These are phyloP conservation scores for Suhomyces canberraensis DNA, from an alignment of 805 yeast species.

Conservation along the genomic window DNA sequence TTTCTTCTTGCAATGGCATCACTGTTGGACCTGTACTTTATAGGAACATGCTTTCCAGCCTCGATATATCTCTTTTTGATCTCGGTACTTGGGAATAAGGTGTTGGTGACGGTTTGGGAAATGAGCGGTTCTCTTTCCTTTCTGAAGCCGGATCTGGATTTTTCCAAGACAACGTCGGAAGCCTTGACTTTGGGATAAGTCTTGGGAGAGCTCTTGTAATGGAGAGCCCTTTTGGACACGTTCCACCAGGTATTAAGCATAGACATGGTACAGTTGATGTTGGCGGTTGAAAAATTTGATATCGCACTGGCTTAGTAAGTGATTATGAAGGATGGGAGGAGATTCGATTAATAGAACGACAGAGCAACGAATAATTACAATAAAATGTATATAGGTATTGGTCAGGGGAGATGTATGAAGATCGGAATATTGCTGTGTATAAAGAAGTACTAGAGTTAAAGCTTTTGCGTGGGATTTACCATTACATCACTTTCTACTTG, in stretches of 20 bases:
- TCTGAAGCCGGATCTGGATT: conserved; percentile 39
- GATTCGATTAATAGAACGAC: no score
- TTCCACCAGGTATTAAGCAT: conserved; percentile 2
- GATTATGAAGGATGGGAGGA: no score
- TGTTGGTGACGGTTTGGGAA: conserved; percentile 37
- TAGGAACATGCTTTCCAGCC: conserved; percentile 42
- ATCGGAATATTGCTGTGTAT: no score
- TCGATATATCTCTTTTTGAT: conserved; percentile 32
- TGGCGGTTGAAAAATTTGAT: no score
- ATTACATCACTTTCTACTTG: no score
- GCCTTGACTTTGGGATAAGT: conserved; percentile 40
- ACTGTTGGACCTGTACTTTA: conserved; percentile 32
- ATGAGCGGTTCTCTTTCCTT: conserved; percentile 36
- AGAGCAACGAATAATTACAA: no score
- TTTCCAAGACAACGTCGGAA: conserved; percentile 35
- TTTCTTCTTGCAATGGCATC: conserved; percentile 39
- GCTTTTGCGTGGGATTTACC: no score
- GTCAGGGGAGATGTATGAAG: no score
- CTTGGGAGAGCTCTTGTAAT: conserved; percentile 27
- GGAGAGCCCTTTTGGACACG: conserved; percentile 19
- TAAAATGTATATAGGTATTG: no score
- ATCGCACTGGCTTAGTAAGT: no score
- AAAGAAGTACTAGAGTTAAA: no score
- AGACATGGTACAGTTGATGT: no score
- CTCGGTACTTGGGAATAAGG: conserved; percentile 38